phyloP scores from a whole-genome alignment of 805 yeast species.

The Yamadazyma philogaea region DNA sequence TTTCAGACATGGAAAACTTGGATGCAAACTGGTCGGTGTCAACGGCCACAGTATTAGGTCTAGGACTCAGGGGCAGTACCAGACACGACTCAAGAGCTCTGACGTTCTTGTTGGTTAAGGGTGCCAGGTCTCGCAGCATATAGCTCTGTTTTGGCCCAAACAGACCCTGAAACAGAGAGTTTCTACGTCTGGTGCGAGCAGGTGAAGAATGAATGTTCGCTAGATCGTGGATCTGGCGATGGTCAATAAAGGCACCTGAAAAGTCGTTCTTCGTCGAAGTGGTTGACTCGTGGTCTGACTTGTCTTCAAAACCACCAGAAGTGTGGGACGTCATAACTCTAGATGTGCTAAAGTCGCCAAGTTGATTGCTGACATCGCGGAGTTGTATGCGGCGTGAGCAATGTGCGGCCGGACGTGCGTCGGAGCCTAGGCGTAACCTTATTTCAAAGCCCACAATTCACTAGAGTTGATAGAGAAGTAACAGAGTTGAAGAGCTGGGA shows the following conservation, averaged over 20 bases:
- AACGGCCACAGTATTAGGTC: constrained; percentile 22
- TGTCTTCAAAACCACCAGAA: constrained; percentile 1
- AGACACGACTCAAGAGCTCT: constrained; percentile 15
- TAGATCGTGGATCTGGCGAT: constrained; percentile 25
- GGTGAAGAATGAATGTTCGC: constrained; percentile 29
- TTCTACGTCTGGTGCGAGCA: constrained; percentile 27
- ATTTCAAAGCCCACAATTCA: too few relatives aligned
- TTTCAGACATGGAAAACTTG: neutral
- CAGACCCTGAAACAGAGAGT: constrained; percentile 3
- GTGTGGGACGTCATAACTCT: neutral
- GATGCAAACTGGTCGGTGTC: constrained; percentile 21
- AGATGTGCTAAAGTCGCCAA: neutral
- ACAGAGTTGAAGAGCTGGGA: too few relatives aligned
- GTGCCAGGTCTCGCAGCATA: constrained; percentile 14
- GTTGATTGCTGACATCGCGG: neutral
- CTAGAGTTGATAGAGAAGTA: neutral
- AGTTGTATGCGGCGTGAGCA: neutral
- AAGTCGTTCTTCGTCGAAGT: constrained; percentile 11
- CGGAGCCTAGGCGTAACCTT: too few relatives aligned
- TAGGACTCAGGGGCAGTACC: constrained; percentile 5
- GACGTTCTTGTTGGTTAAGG: constrained; percentile 39
- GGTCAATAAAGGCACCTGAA: constrained; percentile 29
- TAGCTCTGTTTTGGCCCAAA: neutral
- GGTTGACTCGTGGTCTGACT: constrained; percentile 9
- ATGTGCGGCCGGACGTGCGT: too few relatives aligned